Evolutionary conservation across 1,139 yeast genomes (phyloP), one percentile per base, ranked within the genome.

Genomic region (Yamadazyma aaseri): DNA sequence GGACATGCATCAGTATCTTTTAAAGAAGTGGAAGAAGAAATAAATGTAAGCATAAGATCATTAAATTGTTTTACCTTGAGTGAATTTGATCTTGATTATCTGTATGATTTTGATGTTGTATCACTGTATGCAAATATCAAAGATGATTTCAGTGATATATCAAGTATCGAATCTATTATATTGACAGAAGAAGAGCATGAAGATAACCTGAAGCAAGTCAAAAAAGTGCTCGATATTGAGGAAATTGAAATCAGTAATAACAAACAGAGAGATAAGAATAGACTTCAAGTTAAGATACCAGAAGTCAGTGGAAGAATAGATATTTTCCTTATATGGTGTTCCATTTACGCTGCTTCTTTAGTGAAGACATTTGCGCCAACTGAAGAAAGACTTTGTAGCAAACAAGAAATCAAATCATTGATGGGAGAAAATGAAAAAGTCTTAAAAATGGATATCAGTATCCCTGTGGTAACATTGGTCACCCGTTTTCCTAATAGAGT

Each of bases 401-500:
- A 49, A 20, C 51, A 55, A 32, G 56, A 58, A 29, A 55, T 61
- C 42, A 36, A 42, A 6, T 47, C 51, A 20, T 41, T 65, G 18
- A 46, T 51, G 21, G 61, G 59, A 0, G 44, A 49, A 3, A 40
- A 40, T 27, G 52, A 48, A 17, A 54, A 51, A 31, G 39, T 47
- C 7, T 23, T 64, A 10, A 61, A 60, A 32, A 39, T 73, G 26
- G 70, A 67, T 33, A 41, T 73, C 2, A 47, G 53, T n/a, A 48
- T 69, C 9, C 61, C 61, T 29, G 60, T 77, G 3, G 59, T 69
- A 12, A 66, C 79, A 2, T 35, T 72, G 27, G 74, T 75, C 28
- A 50, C 68, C 2, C 56, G 73, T 18, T 51, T 79, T 17, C 85
- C 85, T 1, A 66, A 69, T 36, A 57, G 63, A 16, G 79, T 73